Conservation (phyloP, 1,139 yeast genomes). For the Candida tetrigidarum region DNA sequence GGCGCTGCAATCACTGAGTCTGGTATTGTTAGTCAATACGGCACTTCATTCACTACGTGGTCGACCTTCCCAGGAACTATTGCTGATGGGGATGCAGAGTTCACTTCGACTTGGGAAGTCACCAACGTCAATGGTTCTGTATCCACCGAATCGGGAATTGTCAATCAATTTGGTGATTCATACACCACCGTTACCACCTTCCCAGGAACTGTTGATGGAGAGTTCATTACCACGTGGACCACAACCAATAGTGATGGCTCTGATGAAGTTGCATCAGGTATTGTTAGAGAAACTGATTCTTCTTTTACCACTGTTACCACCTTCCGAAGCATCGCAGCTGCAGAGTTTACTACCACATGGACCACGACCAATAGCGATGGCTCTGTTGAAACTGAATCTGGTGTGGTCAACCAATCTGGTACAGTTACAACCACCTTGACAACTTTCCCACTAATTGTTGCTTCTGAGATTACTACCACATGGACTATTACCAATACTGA, state of each 20-base stretch:
- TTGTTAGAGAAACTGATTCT: slow-evolving; percentile 13
- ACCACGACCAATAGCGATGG: slow-evolving; percentile 23
- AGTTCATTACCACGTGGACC: not conserved
- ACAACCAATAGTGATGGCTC: not conserved
- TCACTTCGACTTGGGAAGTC: too few species aligned
- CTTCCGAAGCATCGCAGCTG: too few species aligned
- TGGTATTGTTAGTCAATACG: slow-evolving; percentile 11
- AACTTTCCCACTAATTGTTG: slow-evolving; percentile 16
- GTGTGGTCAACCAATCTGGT: slow-evolving; percentile 14
- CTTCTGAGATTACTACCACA: not conserved
- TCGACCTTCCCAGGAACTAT: slow-evolving; percentile 11
- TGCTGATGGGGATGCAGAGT: too few species aligned
- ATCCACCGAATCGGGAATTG: too few species aligned
- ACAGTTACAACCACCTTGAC: slow-evolving; percentile 9
- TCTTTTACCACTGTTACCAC: too few species aligned
- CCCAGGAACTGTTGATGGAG: too few species aligned
- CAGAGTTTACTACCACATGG: slow-evolving; percentile 23
- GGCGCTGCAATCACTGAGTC: slow-evolving; percentile 19
- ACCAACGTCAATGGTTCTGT: too few species aligned
- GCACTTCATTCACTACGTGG: slow-evolving; percentile 7
- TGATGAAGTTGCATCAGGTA: slow-evolving; percentile 9
- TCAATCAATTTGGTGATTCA: too few species aligned
- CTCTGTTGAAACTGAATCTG: slow-evolving; percentile 20
- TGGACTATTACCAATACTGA: slow-evolving; percentile 1
- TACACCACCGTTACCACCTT: too few species aligned